phyloP scores from a whole-genome alignment of 2,329 filamentous ascomycete species.

The Huntiella moniliformis region DNA sequence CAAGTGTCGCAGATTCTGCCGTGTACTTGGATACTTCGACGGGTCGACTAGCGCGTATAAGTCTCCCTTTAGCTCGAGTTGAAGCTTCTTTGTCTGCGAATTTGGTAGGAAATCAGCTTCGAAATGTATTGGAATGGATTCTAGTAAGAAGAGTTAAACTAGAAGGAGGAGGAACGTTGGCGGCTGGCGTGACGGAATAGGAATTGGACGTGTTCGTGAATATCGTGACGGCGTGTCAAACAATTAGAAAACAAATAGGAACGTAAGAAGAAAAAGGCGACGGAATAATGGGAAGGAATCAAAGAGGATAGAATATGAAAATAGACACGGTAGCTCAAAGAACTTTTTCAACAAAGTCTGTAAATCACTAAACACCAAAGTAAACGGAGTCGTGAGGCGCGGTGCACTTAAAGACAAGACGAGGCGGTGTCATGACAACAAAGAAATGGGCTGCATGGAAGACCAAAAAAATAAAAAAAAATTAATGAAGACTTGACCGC shows the following conservation, averaged over 20 bases:
- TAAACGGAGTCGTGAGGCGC: neutral
- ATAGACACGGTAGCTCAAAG: neutral
- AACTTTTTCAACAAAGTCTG: neutral
- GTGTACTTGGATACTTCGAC: too few species aligned
- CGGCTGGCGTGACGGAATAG: too few species aligned
- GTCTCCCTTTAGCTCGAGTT: too few species aligned
- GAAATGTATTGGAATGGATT: too few species aligned
- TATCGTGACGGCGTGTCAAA: neutral
- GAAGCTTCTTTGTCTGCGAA: too few species aligned
- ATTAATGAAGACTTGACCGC: neutral
- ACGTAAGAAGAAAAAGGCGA: neutral
- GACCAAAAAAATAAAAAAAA: neutral
- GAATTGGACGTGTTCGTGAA: neutral
- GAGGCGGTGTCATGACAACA: slow-evolving; percentile 7
- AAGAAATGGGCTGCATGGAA: neutral
- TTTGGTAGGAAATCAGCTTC: too few species aligned
- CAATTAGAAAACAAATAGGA: neutral
- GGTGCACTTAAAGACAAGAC: neutral
- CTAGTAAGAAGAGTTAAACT: too few species aligned
- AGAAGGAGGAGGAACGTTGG: too few species aligned
- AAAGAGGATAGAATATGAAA: neutral
- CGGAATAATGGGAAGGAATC: too few species aligned
- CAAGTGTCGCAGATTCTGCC: too few species aligned
- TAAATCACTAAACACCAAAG: neutral
- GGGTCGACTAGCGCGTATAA: too few species aligned